Evolutionary conservation across 257 asterid species (phyloP).

Genomic region (Gynochthodes officinalis): DNA sequence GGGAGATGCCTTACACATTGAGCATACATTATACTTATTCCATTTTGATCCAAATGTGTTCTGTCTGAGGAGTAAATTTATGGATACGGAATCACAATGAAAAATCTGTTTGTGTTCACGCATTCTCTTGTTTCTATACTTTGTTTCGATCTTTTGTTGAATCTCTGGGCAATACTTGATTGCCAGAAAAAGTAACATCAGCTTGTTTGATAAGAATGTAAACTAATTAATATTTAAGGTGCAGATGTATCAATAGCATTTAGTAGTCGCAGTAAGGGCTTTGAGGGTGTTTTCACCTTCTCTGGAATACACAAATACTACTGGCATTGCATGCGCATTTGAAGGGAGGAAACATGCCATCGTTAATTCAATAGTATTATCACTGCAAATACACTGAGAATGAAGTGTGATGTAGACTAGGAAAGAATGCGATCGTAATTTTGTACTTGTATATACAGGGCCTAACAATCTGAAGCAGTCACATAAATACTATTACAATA

Average conservation of each 20-base stretch:
- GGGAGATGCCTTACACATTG: neutral
- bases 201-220: too few species aligned
- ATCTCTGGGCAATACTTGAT: too few species aligned
- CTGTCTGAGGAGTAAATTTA: too few species aligned
- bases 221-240: too few species aligned
- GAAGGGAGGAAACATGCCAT: neutral
- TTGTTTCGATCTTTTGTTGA: neutral
- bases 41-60: neutral
- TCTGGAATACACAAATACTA: too few species aligned
- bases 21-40: neutral
- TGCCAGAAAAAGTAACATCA: too few species aligned
- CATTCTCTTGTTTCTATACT: too few species aligned
- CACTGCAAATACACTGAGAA: neutral
- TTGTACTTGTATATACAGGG: neutral
- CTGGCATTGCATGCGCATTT: neutral
- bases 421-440: neutral
- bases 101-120: neutral
- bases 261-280: too few species aligned
- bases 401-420: neutral
- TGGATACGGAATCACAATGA: neutral
- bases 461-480: neutral
- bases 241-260: too few species aligned
- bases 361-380: neutral
- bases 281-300: too few species aligned
- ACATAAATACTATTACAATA: neutral